Evolutionary conservation across 192 early-diverging fungal species (phyloP), one percentile per base, ranked within the genome.

Genomic region (Backusella luteola): DNA sequence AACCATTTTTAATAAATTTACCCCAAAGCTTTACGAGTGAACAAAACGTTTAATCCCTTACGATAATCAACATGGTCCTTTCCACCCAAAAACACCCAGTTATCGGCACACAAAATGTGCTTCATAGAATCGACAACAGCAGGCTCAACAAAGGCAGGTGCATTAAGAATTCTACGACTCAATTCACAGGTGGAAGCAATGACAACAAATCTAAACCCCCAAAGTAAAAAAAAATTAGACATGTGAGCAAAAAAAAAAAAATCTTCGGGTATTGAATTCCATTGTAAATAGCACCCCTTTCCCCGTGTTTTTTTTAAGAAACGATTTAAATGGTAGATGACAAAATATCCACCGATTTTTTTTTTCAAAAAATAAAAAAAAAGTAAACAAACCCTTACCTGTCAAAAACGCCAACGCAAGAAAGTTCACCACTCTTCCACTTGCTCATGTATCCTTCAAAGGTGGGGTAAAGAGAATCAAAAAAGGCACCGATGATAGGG

Each of bases 391-490:
- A 42, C 21, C 5, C 42, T 77, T 80, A 83, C 82, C 82, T 73
- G 73, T 85, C 76, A 75, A 85, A 85, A 39, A 85, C 84, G 44
- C 76, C 66, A 34, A 85, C 79, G 67, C 79, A 83, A 44, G 78
- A 80, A 21, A 85, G 73, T 21, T 76, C 78, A 59, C 84, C 84
- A 73, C 82, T 81, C 56, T 85, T 85, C 84, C 81, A 85, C 29
- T 84, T 85, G 63, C 66, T 73, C 73, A 85, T 77, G 21, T 85
- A 85, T 23, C 84, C 84, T 38, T 85, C 84, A 78, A 85, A 85
- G 12, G 80, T 85, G 19, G 84, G 84, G 34, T 85, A 72, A 3
- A 85, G 67, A 14, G 79, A 84, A 59, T 85, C 84, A 66, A 77
- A 76, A 52, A 82, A 81, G 4, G 82, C 79, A 42, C 84, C 84